Conservation (phyloP, 352 stramenopile genomes). For the Pythium folliculosum region DNA sequence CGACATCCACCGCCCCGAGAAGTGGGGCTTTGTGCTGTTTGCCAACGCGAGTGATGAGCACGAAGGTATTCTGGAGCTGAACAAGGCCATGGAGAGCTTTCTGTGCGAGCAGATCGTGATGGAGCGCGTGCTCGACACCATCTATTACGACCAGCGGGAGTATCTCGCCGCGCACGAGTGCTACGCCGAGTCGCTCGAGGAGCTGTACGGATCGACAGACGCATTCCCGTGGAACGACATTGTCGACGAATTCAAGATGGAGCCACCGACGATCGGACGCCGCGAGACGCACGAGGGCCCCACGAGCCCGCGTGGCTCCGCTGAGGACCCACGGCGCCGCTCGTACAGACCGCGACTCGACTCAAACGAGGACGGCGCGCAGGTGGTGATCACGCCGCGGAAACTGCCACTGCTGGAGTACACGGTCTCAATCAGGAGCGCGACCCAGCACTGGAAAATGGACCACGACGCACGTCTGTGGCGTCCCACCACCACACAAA, state of each 20-base stretch:
- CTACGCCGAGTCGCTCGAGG: constrained; percentile 47
- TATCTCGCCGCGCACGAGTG: constrained; percentile 42
- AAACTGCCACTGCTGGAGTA: constrained; percentile 25
- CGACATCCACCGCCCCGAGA: constrained; percentile 76
- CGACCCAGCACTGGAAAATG: constrained; percentile 54
- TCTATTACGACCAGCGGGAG: constrained; percentile 70
- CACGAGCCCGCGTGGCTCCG: background rate
- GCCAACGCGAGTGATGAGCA: constrained; percentile 43
- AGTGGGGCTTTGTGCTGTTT: constrained; percentile 74
- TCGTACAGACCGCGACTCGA: constrained; percentile 33
- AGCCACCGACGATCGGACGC: constrained; percentile 33
- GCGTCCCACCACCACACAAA: constrained; percentile 8
- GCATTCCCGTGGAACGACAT: constrained; percentile 36
- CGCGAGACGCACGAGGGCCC: constrained; percentile 1
- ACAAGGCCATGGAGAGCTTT: constrained; percentile 35
- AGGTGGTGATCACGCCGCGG: constrained; percentile 1
- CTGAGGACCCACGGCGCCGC: constrained; percentile 6
- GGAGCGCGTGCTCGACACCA: constrained; percentile 55
- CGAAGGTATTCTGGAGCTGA: constrained; percentile 43
- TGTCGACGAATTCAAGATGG: constrained; percentile 36
- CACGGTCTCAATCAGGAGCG: constrained; percentile 34
- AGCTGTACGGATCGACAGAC: constrained; percentile 36
- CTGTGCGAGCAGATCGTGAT: constrained; percentile 56
- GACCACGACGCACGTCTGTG: constrained; percentile 43
- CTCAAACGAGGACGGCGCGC: constrained; percentile 28